These are phyloP conservation scores for Pichia sporocuriosa DNA, from an alignment of 805 yeast genomes.

Conservation along the genomic window DNA sequence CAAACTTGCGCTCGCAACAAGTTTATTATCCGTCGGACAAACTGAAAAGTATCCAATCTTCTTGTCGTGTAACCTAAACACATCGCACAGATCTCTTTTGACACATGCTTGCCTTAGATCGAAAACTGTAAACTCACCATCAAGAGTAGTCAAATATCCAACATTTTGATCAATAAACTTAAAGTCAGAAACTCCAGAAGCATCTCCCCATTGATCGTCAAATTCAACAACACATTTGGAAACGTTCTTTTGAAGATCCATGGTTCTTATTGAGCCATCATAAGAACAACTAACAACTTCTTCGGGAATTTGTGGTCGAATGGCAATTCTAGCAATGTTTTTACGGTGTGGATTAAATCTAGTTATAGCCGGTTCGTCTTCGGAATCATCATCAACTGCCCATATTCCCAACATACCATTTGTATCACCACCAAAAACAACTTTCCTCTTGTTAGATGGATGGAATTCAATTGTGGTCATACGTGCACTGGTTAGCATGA, in stretches of 20 bases:
- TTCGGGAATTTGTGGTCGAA: constrained; percentile 44
- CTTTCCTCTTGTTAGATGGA: constrained; percentile 54
- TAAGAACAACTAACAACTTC: constrained; percentile 68
- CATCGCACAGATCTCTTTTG: constrained; percentile 18
- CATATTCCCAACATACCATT: constrained; percentile 84
- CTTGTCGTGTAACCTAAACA: constrained; percentile 73
- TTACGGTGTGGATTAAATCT: constrained; percentile 71
- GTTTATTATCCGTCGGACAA: constrained; percentile 59
- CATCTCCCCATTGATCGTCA: constrained; percentile 45
- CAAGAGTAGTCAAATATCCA: constrained; percentile 67
- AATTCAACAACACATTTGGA: constrained; percentile 57
- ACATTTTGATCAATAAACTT: constrained; percentile 50
- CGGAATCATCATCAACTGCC: constrained; percentile 52
- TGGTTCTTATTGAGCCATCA: constrained; percentile 76
- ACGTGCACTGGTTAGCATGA: constrained; percentile 65
- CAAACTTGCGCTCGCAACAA: constrained; percentile 81
- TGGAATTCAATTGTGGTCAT: constrained; percentile 72
- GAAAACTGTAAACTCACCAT: constrained; percentile 71
- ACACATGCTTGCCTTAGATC: constrained; percentile 48
- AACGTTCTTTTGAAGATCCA: constrained; percentile 57
- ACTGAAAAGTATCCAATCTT: constrained; percentile 86
- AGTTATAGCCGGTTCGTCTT: constrained; percentile 45
- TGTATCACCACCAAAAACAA: constrained; percentile 84
- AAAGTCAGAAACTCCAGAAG: constrained; percentile 71
- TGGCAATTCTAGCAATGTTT: constrained; percentile 48